A percentile compares a stretch with the other conserved stretches of the same genome.
phyloP scores from a whole-genome alignment of 164 flowering plant species.

The Vitis rupestris region DNA sequence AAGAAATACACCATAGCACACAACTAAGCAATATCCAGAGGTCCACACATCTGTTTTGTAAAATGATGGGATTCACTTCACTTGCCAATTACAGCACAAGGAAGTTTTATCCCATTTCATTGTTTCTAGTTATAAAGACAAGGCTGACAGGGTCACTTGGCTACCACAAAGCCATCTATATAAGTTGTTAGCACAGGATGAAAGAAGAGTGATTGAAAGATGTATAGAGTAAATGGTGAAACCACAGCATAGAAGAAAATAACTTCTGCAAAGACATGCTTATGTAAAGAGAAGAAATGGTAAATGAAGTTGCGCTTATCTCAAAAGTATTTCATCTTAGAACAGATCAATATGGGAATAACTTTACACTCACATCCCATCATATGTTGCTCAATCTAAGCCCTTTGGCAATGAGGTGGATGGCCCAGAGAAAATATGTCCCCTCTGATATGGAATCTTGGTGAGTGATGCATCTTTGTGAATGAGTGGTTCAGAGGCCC shows the following conservation, averaged over 20 bases:
- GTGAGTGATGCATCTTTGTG: constrained; percentile 38
- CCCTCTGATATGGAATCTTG: constrained; percentile 49
- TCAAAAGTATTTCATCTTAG: background rate
- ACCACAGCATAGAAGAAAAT: background rate
- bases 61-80: no score
- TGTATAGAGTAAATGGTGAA: background rate
- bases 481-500: constrained; percentile 50
- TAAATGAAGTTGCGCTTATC: background rate
- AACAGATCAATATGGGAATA: background rate
- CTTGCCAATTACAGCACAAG: no score
- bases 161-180: no score
- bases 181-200: background rate
- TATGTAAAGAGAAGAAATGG: background rate
- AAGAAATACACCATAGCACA: no score
- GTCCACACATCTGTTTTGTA: no score
- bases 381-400: constrained; percentile 33
- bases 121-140: no score
- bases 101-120: no score
- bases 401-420: constrained; percentile 42
- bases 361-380: background rate
- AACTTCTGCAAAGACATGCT: background rate
- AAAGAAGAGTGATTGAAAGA: background rate
- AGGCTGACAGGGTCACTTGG: no score
- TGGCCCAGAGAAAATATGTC: constrained; percentile 47
- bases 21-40: no score